A percentile compares a stretch with the other conserved stretches of the same genome.
Conservation (phyloP, 1,139 yeast genomes). For the Debaryomyces fabryi region DNA sequence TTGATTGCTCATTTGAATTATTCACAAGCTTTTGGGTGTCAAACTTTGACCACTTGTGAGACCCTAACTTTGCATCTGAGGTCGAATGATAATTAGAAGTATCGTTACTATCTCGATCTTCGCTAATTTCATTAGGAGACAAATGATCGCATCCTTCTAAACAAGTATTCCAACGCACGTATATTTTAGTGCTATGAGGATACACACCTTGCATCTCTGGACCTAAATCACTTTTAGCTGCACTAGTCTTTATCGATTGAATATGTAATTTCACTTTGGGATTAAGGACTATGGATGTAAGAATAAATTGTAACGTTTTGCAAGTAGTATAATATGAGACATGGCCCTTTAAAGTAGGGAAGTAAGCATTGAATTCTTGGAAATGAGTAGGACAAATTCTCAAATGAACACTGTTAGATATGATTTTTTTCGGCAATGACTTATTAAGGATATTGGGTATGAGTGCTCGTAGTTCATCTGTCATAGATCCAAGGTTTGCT, state of each 20-base stretch:
- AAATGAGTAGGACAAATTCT: slow-evolving; percentile 65
- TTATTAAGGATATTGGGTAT: slow-evolving; percentile 59
- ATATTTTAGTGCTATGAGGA: slow-evolving; percentile 52
- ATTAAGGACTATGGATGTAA: slow-evolving; percentile 56
- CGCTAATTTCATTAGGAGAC: slow-evolving; percentile 16
- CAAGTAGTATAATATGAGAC: slow-evolving; percentile 57
- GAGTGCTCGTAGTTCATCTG: slow-evolving; percentile 52
- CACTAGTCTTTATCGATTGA: slow-evolving; percentile 38
- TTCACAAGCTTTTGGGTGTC: slow-evolving; percentile 29
- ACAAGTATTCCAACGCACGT: slow-evolving; percentile 67
- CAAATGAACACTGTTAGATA: slow-evolving; percentile 57
- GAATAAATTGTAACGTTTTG: slow-evolving; percentile 55
- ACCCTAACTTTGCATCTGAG: slow-evolving; percentile 41
- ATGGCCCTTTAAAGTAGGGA: slow-evolving; percentile 65
- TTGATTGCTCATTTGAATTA: slow-evolving; percentile 9
- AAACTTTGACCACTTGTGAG: slow-evolving; percentile 43
- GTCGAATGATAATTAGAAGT: slow-evolving; percentile 27
- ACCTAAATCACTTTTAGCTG: slow-evolving; percentile 28
- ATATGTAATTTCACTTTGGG: slow-evolving; percentile 55
- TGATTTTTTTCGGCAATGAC: slow-evolving; percentile 50
- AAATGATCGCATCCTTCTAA: slow-evolving; percentile 53
- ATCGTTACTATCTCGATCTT: slow-evolving; percentile 16
- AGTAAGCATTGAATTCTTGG: slow-evolving; percentile 47
- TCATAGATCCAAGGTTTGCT: slow-evolving; percentile 65
- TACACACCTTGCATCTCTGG: slow-evolving; percentile 21